Evolutionary conservation across 2,329 filamentous ascomycete genomes (phyloP), one percentile per base, ranked within the genome.

Genomic region (Talaromyces funiculosus): DNA sequence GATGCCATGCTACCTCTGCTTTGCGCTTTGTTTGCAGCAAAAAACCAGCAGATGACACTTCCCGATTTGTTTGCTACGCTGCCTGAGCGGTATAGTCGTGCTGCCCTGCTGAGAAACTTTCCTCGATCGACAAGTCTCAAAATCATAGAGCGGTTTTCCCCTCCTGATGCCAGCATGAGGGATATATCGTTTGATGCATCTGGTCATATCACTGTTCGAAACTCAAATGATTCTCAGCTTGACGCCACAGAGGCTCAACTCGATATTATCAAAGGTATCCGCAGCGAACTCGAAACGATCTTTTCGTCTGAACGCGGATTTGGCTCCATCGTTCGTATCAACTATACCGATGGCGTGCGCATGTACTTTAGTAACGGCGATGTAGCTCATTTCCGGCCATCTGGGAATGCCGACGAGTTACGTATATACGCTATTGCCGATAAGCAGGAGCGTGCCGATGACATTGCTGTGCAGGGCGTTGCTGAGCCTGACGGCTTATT

Each of bases 401-500:
- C 71, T 9, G 71, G 71, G 4, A 73, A 72, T 29, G 70, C 71
- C 10, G 70, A 73, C 62, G 70, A 73, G 42, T 66, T 73, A 2
- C 70, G 71, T 10, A 72, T 73, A 37, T 73, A 73, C 51, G 63
- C 69, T 33, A 70, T 72, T 16, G 68, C 69, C 10, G 65, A 73
- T 56, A 65, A 59, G 2, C 69, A 72, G 63, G 66, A 65, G 35
- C 69, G 69, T 9, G 71, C 70, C 1, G 69, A 73, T 56, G 63
- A 60, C 3, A 72, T 73, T 53, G 67, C 67, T 9, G 60, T 57
- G 1, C 62, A 66, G 35, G 71, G 69, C 14, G 64, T 70, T 24
- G 62, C 63, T 22, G 68, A 72, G 31, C 68, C 70, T 4, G 63
- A 70, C 53, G 68, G 70, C 4, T 63, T 72, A 24, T 37, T 72